These are phyloP conservation scores for Actinidia chinensis DNA, from an alignment of 179 eudicot species.

Conservation along the genomic window DNA sequence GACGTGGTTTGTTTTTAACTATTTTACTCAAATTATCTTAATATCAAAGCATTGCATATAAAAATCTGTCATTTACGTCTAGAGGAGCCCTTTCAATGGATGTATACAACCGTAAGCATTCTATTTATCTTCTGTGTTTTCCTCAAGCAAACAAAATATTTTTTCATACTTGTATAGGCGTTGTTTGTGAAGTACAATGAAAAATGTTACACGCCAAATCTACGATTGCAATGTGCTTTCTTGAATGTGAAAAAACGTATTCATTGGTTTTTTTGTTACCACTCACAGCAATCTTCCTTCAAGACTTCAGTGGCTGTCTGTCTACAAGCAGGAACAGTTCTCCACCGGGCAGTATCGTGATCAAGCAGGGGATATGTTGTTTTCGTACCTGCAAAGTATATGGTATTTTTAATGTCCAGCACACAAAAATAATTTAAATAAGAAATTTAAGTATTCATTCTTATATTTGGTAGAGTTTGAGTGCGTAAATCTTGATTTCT, in stretches of 20 bases:
- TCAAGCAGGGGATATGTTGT: constrained; percentile 89
- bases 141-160: no score
- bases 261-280: constrained; percentile 38
- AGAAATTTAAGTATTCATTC: neutral
- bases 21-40: no score
- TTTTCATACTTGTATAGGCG: no score
- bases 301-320: constrained; percentile 81
- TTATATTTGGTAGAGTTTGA: neutral
- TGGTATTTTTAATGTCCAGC: neutral
- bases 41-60: no score
- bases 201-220: no score
- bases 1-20: no score
- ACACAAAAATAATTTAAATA: neutral
- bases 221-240: neutral
- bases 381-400: constrained; percentile 68
- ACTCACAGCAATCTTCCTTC: constrained; percentile 88
- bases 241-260: neutral
- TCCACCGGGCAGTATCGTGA: constrained; percentile 96
- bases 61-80: no score
- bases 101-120: no score
- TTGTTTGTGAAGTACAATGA: no score
- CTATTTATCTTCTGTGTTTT: no score
- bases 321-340: constrained; percentile 90
- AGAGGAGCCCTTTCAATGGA: no score
- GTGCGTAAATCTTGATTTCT: neutral